Evolutionary conservation across 2,329 filamentous ascomycete species (phyloP).

Genomic region (Pseudocercospora musae): DNA sequence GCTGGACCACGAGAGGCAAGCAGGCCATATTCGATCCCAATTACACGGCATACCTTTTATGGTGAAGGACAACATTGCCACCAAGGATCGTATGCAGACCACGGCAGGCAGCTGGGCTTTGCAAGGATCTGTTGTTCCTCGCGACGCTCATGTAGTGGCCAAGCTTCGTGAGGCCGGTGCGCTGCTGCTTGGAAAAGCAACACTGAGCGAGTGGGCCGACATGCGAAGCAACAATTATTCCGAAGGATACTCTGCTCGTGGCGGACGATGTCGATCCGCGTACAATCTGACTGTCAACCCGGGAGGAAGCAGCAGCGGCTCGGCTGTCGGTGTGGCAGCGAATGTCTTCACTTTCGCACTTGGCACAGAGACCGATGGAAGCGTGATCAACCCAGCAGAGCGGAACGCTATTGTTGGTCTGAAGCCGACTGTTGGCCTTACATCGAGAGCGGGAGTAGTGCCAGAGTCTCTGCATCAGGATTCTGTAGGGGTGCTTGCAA

Average conservation of each 20-base stretch:
- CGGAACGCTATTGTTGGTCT: conserved; percentile 68
- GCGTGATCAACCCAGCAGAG: conserved; percentile 67
- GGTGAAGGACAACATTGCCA: conserved; percentile 71
- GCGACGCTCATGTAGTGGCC: conserved; percentile 64
- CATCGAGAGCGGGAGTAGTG: conserved; percentile 56
- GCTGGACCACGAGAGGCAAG: conserved; percentile 58
- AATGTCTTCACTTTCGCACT: conserved; percentile 63
- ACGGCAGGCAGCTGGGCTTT: conserved; percentile 69
- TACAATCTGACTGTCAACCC: conserved; percentile 69
- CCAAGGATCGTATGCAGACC: conserved; percentile 68
- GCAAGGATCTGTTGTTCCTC: conserved; percentile 61
- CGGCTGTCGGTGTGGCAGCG: conserved; percentile 60
- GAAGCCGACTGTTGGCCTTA: conserved; percentile 72
- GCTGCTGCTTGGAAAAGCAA: conserved; percentile 67
- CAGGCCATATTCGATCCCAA: conserved; percentile 58
- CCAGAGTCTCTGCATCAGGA: conserved; percentile 68
- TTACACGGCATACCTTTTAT: conserved; percentile 74
- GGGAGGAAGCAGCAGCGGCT: conserved; percentile 66
- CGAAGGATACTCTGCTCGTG: conserved; percentile 63
- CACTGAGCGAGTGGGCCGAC: conserved; percentile 70
- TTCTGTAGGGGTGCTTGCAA: conserved; percentile 64
- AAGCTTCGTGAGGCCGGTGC: conserved; percentile 63
- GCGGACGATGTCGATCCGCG: conserved; percentile 61
- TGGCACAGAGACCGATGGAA: conserved; percentile 70
- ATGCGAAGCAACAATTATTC: conserved; percentile 67